A percentile compares a stretch with the other conserved stretches of the same genome.
These are phyloP conservation scores for Earliella scabrosa DNA, from an alignment of 1,284 basidiomycete genomes.

Conservation along the genomic window DNA sequence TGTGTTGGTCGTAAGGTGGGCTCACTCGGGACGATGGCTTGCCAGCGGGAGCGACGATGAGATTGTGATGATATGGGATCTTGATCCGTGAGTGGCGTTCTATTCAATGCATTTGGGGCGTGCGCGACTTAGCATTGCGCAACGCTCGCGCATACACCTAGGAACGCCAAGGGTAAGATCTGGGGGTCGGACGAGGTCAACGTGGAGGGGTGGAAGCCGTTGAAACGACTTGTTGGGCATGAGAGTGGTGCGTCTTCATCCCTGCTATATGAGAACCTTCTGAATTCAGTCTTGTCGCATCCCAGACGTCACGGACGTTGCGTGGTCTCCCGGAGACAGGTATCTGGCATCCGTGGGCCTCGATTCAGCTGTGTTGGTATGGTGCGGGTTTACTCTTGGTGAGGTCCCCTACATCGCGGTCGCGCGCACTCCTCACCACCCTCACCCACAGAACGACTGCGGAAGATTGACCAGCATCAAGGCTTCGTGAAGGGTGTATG, in stretches of 20 bases:
- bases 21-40: conserved; percentile 91
- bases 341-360: conserved; percentile 95
- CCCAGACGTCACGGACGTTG: conserved; percentile 92
- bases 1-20: conserved; percentile 95
- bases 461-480: conserved; percentile 87
- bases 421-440: background rate
- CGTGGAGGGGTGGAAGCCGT: conserved; percentile 96
- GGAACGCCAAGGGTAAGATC: conserved; percentile 80
- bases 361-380: conserved; percentile 91
- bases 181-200: conserved; percentile 95
- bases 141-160: too few relatives aligned
- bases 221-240: conserved; percentile 91
- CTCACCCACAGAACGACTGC: conserved; percentile 68
- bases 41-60: conserved; percentile 97
- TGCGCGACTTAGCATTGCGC: background rate
- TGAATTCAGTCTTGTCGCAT: background rate
- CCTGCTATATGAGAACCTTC: background rate
- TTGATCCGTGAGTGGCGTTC: conserved; percentile 79
- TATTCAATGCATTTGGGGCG: background rate
- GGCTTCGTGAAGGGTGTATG: conserved; percentile 99
- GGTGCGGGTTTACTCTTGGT: conserved; percentile 90
- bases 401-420: background rate
- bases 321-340: conserved; percentile 92
- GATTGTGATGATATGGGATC: conserved; percentile 96
- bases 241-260: conserved; percentile 71